These are phyloP conservation scores for Hymenoscyphus occultus DNA, from an alignment of 2,329 filamentous ascomycete genomes.

Conservation along the genomic window DNA sequence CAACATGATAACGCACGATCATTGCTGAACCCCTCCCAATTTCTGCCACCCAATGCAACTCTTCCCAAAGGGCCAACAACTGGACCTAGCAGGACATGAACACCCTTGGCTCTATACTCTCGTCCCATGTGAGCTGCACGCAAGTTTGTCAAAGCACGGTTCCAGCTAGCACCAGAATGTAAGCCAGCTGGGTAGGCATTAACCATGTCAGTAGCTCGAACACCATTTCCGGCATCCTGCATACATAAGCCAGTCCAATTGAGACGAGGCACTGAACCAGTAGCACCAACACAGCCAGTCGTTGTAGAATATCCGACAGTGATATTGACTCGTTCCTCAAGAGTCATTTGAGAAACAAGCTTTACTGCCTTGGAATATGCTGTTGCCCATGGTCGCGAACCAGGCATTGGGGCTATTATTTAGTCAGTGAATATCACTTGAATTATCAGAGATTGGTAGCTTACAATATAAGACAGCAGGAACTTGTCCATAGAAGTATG, in stretches of 20 bases:
- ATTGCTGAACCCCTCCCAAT: conserved; percentile 33
- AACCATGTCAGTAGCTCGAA: conserved; percentile 51
- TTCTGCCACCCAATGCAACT: conserved; percentile 56
- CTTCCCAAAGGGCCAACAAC: conserved; percentile 69
- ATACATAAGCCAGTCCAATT: conserved; percentile 27
- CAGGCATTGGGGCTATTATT: not conserved
- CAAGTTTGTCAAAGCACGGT: conserved; percentile 55
- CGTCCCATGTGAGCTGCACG: not conserved
- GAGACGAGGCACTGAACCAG: conserved; percentile 21
- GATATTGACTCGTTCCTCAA: conserved; percentile 65
- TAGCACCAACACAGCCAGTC: conserved; percentile 21
- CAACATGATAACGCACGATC: conserved; percentile 11
- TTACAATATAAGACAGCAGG: conserved; percentile 1
- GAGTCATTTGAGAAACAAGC: conserved; percentile 70
- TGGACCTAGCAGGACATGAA: conserved; percentile 74
- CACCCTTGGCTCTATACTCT: conserved; percentile 42
- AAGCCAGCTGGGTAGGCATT: conserved; percentile 58
- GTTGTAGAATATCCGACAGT: conserved; percentile 37
- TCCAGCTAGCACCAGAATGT: conserved; percentile 60
- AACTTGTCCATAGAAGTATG: conserved; percentile 6
- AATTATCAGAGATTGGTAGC: not conserved
- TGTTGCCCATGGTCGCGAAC: not conserved
- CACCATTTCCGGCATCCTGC: conserved; percentile 27
- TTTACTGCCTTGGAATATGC: conserved; percentile 52
- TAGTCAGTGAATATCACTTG: not conserved